phyloP scores from a whole-genome alignment of 2,329 filamentous ascomycete species.

The Aspergillus clavatus region DNA sequence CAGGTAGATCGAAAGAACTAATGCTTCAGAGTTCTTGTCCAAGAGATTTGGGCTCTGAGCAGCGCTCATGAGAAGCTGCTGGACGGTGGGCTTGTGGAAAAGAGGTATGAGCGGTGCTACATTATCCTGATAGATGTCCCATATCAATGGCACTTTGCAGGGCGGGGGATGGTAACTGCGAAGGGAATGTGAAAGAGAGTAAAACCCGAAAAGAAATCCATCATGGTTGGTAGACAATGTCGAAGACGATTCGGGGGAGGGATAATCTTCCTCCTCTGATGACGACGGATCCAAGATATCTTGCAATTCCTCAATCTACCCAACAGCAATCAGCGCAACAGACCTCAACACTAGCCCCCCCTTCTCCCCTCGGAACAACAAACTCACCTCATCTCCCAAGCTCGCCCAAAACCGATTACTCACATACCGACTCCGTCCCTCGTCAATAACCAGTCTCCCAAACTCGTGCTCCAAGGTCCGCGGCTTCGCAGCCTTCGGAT shows the following conservation, averaged over 20 bases:
- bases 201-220: conserved; percentile 58
- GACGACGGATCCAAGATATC: conserved; percentile 55
- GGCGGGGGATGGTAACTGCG: conserved; percentile 52
- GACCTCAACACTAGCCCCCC: neutral
- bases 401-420: conserved; percentile 59
- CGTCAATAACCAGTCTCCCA: conserved; percentile 55
- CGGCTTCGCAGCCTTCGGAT: conserved; percentile 19
- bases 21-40: conserved; percentile 50
- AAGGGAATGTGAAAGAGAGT: conserved; percentile 53
- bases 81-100: conserved; percentile 53
- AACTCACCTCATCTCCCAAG: conserved; percentile 54
- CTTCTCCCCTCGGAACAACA: neutral
- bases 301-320: conserved; percentile 57
- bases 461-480: conserved; percentile 45
- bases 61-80: conserved; percentile 49
- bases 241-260: conserved; percentile 43
- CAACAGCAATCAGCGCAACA: conserved; percentile 7
- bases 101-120: conserved; percentile 59
- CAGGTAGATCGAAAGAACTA: conserved; percentile 61
- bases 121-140: conserved; percentile 57
- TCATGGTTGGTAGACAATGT: conserved; percentile 46
- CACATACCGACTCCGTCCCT: conserved; percentile 57
- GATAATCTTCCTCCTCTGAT: conserved; percentile 52
- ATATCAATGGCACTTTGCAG: conserved; percentile 49
- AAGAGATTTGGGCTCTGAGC: conserved; percentile 47